Conservation (phyloP, 768 basidiomycete species). For the Clitopilus passeckerianus region DNA sequence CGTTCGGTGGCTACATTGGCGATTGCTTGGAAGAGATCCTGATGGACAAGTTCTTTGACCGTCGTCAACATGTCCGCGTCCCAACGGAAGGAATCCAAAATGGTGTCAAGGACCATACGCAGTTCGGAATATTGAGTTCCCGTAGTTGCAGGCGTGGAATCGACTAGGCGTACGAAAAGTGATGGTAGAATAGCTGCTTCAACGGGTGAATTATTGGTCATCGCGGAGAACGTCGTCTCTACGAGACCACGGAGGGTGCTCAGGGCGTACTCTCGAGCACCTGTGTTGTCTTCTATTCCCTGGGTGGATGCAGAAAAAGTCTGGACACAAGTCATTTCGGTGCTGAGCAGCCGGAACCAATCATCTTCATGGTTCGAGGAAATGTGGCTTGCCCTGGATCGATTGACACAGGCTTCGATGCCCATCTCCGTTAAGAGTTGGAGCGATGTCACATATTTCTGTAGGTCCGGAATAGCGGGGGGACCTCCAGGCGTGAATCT, state of each 20-base stretch:
- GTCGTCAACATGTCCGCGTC: constrained; percentile 89
- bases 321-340: constrained; percentile 79
- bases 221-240: constrained; percentile 76
- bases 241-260: constrained; percentile 66
- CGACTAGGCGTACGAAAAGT: constrained; percentile 88
- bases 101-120: constrained; percentile 85
- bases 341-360: constrained; percentile 83
- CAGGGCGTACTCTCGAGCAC: constrained; percentile 27
- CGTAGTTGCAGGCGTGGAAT: constrained; percentile 55
- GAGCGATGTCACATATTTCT: constrained; percentile 3
- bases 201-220: constrained; percentile 81
- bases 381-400: constrained; percentile 22
- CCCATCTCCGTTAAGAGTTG: neutral
- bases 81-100: constrained; percentile 90
- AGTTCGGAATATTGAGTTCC: constrained; percentile 86
- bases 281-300: constrained; percentile 2
- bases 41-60: constrained; percentile 73
- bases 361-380: constrained; percentile 68
- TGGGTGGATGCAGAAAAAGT: constrained; percentile 28
- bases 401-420: neutral
- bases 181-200: constrained; percentile 84
- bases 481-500: constrained; percentile 18
- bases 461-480: neutral
- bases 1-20: constrained; percentile 55
- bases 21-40: constrained; percentile 76